Evolutionary conservation across 768 basidiomycete species (phyloP), one percentile per base, ranked within the genome.

Genomic region (Polyporus arcularius): DNA sequence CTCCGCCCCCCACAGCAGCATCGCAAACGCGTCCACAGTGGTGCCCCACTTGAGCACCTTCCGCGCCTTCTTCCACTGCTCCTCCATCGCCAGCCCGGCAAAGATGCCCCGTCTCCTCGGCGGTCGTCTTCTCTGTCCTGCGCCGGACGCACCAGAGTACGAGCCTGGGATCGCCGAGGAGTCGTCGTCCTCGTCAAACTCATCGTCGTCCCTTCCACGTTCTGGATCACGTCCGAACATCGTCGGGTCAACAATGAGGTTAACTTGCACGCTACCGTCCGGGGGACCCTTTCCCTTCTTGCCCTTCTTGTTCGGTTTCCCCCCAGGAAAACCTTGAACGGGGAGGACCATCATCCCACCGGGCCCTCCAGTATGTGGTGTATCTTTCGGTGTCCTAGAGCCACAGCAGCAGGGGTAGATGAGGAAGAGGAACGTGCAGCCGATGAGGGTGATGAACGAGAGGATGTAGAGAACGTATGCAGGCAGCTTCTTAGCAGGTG

Each of bases 221-320:
- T 64, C 65, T 11, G 45, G 38, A 26, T 59, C 60, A 70, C 55
- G 68, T 54, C 32, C 76, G 61, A 90, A 86, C 59, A 82, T 81
- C 7, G 76, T 76, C 7, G 88, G 88, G 66, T 89, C 87, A 32
- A 89, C 85, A 61, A 89, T 89, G 47, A 89, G 76, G 71, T 90
- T 90, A 52, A 89, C 86, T 61, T 90, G 88, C 2, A 90, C 83
- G 66, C 82, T 82, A 11, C 68, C 75, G 6, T 62, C 59, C 18
- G 61, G 54, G 38, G 65, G 53, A 11, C 70, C 70, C 35, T 71
- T 73, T 66, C 72, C 74, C n/a, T 74, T 75, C 45, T 76, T 78
- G 39, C 75, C 74, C 38, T 72, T 75, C 62, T 78, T 78, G 66
- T 76, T 77, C 67, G 77, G 77, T 21, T 80, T 79, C 4, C 73